Percentiles rank a stretch among this genome's conserved stretches.
Conservation (phyloP, 208 protist genomes). For the Acanthamoeba castellanii region DNA sequence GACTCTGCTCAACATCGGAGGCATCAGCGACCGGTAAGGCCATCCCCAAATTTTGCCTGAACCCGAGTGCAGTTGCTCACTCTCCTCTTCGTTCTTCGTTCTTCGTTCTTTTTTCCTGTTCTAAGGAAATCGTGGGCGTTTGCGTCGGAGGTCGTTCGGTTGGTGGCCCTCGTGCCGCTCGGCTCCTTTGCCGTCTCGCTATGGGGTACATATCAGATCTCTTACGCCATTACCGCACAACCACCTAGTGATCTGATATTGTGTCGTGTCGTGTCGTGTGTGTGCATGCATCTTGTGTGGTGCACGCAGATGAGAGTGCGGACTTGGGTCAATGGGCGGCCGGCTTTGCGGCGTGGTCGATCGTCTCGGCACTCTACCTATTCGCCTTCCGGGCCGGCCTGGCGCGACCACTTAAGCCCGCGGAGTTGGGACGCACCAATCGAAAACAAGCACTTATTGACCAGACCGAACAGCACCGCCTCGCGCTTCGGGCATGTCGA, state of each 20-base stretch:
- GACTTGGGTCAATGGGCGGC: neutral
- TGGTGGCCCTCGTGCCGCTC: neutral
- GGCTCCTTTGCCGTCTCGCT: neutral
- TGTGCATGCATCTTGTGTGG: too few relatives aligned
- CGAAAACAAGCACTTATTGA: neutral
- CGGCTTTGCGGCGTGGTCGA: neutral
- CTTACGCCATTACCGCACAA: too few relatives aligned
- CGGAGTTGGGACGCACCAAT: neutral
- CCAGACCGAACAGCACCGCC: constrained; percentile 37
- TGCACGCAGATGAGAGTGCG: neutral
- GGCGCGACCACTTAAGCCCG: neutral
- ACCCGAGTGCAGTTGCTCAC: neutral
- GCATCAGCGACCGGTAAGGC: neutral
- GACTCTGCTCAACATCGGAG: constrained; percentile 43
- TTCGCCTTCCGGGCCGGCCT: neutral
- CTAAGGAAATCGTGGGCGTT: neutral
- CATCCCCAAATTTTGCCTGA: neutral
- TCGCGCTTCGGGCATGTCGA: neutral
- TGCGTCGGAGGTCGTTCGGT: neutral
- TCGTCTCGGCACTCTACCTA: neutral
- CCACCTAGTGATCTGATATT: neutral
- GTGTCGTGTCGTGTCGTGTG: neutral
- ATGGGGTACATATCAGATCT: neutral
- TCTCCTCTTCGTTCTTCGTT: too few relatives aligned
- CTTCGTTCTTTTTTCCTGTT: neutral